Evolutionary conservation across 306 rosid genomes (phyloP).

Genomic region (Astragalus glycyphyllos): DNA sequence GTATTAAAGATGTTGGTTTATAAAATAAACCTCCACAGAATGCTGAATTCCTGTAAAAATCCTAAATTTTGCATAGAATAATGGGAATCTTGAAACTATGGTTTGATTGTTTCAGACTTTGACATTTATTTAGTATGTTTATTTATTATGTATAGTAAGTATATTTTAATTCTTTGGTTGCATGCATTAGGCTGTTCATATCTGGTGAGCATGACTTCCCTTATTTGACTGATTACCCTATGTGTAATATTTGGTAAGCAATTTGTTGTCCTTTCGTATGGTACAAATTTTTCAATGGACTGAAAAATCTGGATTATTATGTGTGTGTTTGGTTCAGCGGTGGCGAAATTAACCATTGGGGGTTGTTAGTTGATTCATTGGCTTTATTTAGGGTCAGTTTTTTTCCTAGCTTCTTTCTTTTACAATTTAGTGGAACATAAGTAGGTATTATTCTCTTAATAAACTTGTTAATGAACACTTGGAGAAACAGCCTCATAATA

Average conservation of each 20-base stretch:
- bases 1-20: too few species aligned
- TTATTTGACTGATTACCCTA: slow-evolving; percentile 77
- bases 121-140: slow-evolving; percentile 5
- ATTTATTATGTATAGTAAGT: slow-evolving; percentile 18
- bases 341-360: slow-evolving; percentile 81
- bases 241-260: slow-evolving; percentile 79
- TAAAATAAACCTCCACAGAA: too few species aligned
- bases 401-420: slow-evolving; percentile 50
- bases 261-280: neutral
- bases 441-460: too few species aligned
- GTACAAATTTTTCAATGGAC: slow-evolving; percentile 2
- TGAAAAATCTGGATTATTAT: slow-evolving; percentile 41
- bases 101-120: slow-evolving; percentile 25
- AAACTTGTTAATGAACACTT: too few species aligned
- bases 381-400: slow-evolving; percentile 96
- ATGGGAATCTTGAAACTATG: neutral
- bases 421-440: too few species aligned
- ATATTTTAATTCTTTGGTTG: slow-evolving; percentile 73
- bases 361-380: slow-evolving; percentile 83
- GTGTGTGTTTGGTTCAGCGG: slow-evolving; percentile 84
- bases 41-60: too few species aligned
- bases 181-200: slow-evolving; percentile 90
- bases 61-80: too few species aligned
- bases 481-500: too few species aligned
- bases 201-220: slow-evolving; percentile 98